phyloP scores from a whole-genome alignment of 176 grass and related monocot species.

The Pontederia crassipes region DNA sequence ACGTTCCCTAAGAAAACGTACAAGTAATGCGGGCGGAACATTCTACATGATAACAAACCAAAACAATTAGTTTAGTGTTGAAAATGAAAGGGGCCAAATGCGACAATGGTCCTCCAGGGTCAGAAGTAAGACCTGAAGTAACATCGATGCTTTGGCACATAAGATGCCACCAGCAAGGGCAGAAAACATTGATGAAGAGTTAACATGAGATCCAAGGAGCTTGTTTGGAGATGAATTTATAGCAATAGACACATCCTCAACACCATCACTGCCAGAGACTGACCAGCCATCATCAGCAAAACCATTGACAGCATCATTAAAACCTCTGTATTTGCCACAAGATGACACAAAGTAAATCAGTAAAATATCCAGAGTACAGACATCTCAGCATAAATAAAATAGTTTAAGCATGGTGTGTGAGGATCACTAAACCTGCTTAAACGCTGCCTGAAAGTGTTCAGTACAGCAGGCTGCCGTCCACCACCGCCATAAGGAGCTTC shows the following conservation, averaged over 20 bases:
- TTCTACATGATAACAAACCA: conserved; percentile 29
- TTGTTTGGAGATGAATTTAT: conserved; percentile 70
- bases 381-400: background rate
- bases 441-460: conserved; percentile 20
- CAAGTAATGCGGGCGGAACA: conserved; percentile 75
- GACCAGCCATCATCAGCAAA: conserved; percentile 97
- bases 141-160: conserved; percentile 96
- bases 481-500: conserved; percentile 25
- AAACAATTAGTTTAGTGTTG: background rate
- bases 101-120: background rate
- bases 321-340: conserved; percentile 42
- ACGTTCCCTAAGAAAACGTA: conserved; percentile 82
- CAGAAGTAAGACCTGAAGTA: conserved; percentile 51
- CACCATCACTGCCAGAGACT: conserved; percentile 50
- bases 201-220: conserved; percentile 48
- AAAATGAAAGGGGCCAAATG: too few species aligned
- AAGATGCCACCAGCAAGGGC: conserved; percentile 56
- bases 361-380: background rate
- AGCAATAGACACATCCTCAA: conserved; percentile 84
- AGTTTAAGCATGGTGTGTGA: background rate
- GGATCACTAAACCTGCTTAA: conserved; percentile 54
- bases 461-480: conserved; percentile 8
- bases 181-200: conserved; percentile 50
- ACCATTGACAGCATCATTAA: conserved; percentile 90
- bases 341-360: conserved; percentile 1